Conservation (phyloP, 331 rosid species). For the Spiraea crenata region DNA sequence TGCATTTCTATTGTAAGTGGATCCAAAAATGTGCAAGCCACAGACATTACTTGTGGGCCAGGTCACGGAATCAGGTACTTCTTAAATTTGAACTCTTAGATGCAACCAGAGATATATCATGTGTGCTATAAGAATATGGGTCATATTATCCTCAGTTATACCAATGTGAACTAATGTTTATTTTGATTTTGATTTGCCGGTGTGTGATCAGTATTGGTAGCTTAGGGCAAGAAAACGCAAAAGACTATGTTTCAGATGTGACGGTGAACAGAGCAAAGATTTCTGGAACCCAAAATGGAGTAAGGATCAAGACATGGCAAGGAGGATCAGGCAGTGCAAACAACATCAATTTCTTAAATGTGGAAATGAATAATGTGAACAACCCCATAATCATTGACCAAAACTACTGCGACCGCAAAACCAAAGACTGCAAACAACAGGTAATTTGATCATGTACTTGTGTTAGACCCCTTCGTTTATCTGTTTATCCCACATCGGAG, state of each 20-base stretch:
- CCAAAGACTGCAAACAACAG: constrained; percentile 25
- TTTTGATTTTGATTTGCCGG: background rate
- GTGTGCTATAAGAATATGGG: too few relatives aligned
- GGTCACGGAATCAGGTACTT: constrained; percentile 38
- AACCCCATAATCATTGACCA: constrained; percentile 40
- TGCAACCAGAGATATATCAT: too few relatives aligned
- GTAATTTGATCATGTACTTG: background rate
- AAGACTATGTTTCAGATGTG: constrained; percentile 24
- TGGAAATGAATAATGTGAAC: constrained; percentile 29
- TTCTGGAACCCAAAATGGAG: constrained; percentile 26
- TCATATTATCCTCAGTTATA: too few relatives aligned
- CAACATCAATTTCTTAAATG: constrained; percentile 22
- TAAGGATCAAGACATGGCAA: constrained; percentile 36
- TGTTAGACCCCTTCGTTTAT: background rate
- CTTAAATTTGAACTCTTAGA: background rate
- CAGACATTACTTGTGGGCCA: constrained; percentile 32
- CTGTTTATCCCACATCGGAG: background rate
- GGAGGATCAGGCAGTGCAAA: constrained; percentile 39
- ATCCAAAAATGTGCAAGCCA: constrained; percentile 21
- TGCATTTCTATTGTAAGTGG: constrained; percentile 34
- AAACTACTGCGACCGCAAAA: constrained; percentile 24
- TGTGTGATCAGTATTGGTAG: constrained; percentile 29
- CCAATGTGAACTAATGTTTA: background rate
- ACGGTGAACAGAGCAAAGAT: constrained; percentile 19
- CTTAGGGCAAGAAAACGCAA: constrained; percentile 20